Conservation (phyloP, 2,329 filamentous ascomycete species). For the Diaporthe humulicola region DNA sequence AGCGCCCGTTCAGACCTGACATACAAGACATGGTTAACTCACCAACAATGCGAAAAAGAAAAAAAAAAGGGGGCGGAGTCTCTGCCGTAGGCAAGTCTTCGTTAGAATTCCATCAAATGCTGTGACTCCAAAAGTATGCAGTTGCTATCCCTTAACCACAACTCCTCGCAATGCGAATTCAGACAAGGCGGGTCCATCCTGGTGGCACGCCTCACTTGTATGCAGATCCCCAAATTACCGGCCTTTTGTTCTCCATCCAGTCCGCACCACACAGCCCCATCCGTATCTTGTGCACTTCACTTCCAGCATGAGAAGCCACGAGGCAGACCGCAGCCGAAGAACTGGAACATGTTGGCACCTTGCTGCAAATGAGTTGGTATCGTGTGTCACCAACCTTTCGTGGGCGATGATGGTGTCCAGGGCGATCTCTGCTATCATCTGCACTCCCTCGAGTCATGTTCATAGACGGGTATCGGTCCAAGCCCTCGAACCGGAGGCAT, state of each 20-base stretch:
- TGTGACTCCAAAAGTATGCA: slow-evolving; percentile 36
- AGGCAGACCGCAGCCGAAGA: slow-evolving; percentile 18
- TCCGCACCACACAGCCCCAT: not conserved
- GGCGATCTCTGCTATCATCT: not conserved
- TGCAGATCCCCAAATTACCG: not conserved
- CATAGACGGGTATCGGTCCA: not conserved
- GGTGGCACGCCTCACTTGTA: not conserved
- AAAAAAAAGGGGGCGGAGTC: too few species aligned
- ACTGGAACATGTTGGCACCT: slow-evolving; percentile 12
- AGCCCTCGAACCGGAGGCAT: not conserved
- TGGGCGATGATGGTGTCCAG: not conserved
- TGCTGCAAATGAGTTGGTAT: not conserved
- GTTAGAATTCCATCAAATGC: slow-evolving; percentile 21
- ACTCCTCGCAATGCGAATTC: slow-evolving; percentile 33
- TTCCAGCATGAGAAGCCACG: slow-evolving; percentile 35
- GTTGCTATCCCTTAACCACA: slow-evolving; percentile 26
- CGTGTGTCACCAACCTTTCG: slow-evolving; percentile 29
- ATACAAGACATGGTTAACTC: not conserved
- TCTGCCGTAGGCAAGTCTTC: slow-evolving; percentile 1
- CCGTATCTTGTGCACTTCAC: not conserved
- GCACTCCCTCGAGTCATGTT: not conserved
- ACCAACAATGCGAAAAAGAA: not conserved
- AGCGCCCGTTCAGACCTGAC: not conserved
- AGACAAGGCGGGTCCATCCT: not conserved
- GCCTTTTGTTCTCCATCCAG: not conserved